Evolutionary conservation across 345 rosid genomes (phyloP).

Genomic region (Triadica sebifera): DNA sequence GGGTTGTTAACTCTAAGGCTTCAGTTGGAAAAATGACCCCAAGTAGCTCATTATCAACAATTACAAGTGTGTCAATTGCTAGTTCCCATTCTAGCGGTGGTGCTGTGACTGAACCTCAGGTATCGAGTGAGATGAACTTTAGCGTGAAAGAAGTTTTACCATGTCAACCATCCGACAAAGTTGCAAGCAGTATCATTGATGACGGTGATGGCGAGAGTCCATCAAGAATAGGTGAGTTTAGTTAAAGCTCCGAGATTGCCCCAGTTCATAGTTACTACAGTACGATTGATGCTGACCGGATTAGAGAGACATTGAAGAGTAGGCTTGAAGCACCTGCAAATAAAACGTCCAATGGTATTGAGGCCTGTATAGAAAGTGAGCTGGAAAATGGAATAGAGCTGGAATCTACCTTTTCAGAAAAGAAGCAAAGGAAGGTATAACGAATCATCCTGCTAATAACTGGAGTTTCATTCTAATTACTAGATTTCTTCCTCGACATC

Average conservation of each 20-base stretch:
- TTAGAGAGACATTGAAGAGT: constrained; percentile 33
- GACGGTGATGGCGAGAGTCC: constrained; percentile 24
- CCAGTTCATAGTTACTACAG: constrained; percentile 6
- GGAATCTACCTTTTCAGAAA: constrained; percentile 20
- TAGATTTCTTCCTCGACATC: neutral
- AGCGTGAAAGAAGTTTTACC: constrained; percentile 21
- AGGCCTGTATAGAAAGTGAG: constrained; percentile 38
- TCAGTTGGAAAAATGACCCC: constrained; percentile 14
- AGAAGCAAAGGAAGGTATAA: constrained; percentile 17
- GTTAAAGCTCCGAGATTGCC: constrained; percentile 12
- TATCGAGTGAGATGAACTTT: constrained; percentile 5
- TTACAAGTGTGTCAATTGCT: constrained; percentile 14
- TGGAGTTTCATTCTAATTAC: neutral
- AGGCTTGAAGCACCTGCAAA: constrained; percentile 23
- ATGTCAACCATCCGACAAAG: constrained; percentile 23
- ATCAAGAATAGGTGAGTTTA: constrained; percentile 15
- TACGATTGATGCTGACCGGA: constrained; percentile 22
- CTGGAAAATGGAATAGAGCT: constrained; percentile 37
- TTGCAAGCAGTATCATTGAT: constrained; percentile 23
- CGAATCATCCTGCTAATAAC: neutral
- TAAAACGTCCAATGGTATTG: constrained; percentile 3
- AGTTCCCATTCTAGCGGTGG: constrained; percentile 14
- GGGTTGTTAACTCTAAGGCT: constrained; percentile 5
- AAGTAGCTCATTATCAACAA: constrained; percentile 16
- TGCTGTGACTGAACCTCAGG: neutral